Base-by-base conservation (phyloP, 1,284 basidiomycete genomes). In the Leccinum huronense region DNA sequence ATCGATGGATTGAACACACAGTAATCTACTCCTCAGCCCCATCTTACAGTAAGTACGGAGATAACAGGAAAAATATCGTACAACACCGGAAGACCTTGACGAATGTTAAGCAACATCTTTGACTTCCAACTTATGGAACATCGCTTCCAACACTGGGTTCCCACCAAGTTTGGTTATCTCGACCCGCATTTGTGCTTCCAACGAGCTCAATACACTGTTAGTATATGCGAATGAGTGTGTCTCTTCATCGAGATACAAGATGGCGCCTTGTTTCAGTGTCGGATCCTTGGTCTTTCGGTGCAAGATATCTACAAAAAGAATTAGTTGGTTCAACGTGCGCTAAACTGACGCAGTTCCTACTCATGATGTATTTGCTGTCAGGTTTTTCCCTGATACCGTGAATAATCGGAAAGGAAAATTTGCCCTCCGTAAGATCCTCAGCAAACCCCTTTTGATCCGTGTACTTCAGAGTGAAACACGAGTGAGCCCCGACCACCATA, bases 331-430 rank as follows among this genome's bases (percentile, higher is more conserved):
- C 30, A 55, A 55, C 19, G 5, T n/a, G 8, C 16, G 27, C n/a
- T 33, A 19, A 14, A 55, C 30, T 1, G 16, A n/a, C 19, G 16
- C 14, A 33, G 23, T 27, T 53, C 54, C n/a, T 33, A 55, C 54
- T 55, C 19, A 55, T 13, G 16, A 55, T 16, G n/a, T 55, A 33
- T 6, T 19, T 33, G 54, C 54, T 55, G 13, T 55, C 54, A 33
- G 54, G 54, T 10, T 55, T 55, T 33, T n/a, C 54, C 54, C 54
- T 55, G 54, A 55, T 13, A n/a, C 53, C 53, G 53, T 54, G 53
- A 9, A 55, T 33, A 33, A 55, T 55, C 14, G 54, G 54, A 19
- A 55, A 55, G n/a, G 54, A 55, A 19, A 55, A 55, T n/a, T 55
- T 55, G 16, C 54, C 54, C 10, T 55, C 54, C 2, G 54, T 16